Evolutionary conservation across 2,329 filamentous ascomycete species (phyloP).

Genomic region (Colletotrichum sidae): DNA sequence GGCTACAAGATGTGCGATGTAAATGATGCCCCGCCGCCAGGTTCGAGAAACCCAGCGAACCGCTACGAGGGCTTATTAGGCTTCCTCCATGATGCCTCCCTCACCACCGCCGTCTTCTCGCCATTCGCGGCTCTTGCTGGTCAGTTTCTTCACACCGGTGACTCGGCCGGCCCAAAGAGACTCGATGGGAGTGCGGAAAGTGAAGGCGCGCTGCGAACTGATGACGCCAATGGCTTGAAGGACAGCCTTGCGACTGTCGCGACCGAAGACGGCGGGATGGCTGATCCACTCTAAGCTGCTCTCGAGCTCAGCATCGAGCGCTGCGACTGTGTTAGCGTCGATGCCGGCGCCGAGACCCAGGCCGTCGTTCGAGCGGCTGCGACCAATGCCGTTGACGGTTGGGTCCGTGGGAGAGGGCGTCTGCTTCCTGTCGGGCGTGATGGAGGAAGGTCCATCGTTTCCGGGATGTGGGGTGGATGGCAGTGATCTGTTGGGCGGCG

Average conservation of each 20-base stretch:
- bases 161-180: slow-evolving; percentile 89
- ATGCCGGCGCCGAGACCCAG: slow-evolving; percentile 79
- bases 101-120: slow-evolving; percentile 86
- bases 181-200: slow-evolving; percentile 91
- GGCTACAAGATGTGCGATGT: slow-evolving; percentile 24
- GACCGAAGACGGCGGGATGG: slow-evolving; percentile 92
- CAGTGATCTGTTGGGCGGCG: slow-evolving; percentile 51
- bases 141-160: slow-evolving; percentile 81
- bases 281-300: slow-evolving; percentile 96
- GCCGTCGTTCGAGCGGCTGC: slow-evolving; percentile 66
- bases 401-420: slow-evolving; percentile 51
- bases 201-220: slow-evolving; percentile 92
- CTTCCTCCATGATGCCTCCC: slow-evolving; percentile 70
- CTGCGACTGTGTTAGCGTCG: slow-evolving; percentile 82
- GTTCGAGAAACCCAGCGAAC: slow-evolving; percentile 31
- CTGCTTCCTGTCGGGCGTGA: slow-evolving; percentile 60
- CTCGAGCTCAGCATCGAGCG: slow-evolving; percentile 91
- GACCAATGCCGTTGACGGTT: slow-evolving; percentile 60
- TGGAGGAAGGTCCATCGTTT: slow-evolving; percentile 61
- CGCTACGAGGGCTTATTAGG: slow-evolving; percentile 49
- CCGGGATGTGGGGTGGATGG: slow-evolving; percentile 51
- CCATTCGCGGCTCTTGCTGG: slow-evolving; percentile 90
- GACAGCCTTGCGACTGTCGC: slow-evolving; percentile 94
- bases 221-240: slow-evolving; percentile 97
- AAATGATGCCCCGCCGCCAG: slow-evolving; percentile 32